These are phyloP conservation scores for Sicyos edulis DNA, from an alignment of 306 rosid species.

Conservation along the genomic window DNA sequence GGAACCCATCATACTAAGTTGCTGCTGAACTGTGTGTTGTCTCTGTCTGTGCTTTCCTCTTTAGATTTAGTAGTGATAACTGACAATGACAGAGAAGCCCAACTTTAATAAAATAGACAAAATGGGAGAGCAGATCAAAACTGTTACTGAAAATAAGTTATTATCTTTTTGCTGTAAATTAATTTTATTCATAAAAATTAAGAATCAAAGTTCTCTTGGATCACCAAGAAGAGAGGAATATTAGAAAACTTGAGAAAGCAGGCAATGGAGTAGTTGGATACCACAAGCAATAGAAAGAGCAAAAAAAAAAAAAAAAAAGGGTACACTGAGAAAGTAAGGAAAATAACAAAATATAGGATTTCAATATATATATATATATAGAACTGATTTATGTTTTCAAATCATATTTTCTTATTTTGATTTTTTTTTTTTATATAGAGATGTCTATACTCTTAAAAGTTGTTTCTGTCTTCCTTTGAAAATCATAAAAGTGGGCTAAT, in stretches of 20 bases:
- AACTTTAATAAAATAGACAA: slow-evolving; percentile 46
- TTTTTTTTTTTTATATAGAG: background rate
- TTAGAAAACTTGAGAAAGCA: slow-evolving; percentile 91
- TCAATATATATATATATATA: too few relatives aligned
- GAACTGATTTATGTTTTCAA: slow-evolving; percentile 5
- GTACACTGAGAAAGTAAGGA: slow-evolving; percentile 38
- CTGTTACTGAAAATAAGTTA: slow-evolving; percentile 37
- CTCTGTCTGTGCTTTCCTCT: slow-evolving; percentile 22
- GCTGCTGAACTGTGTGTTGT: slow-evolving; percentile 25
- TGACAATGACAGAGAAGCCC: slow-evolving; percentile 32
- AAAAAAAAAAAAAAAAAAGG: slow-evolving; percentile 27
- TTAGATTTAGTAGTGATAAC: slow-evolving; percentile 29
- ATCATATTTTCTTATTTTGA: background rate
- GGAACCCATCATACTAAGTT: slow-evolving; percentile 44
- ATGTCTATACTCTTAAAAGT: background rate
- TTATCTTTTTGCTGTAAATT: slow-evolving; percentile 32
- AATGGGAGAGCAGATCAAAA: slow-evolving; percentile 26
- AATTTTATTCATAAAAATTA: slow-evolving; percentile 36
- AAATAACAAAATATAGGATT: slow-evolving; percentile 16
- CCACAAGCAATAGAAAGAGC: slow-evolving; percentile 80
- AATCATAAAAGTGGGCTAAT: background rate
- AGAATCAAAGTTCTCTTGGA: slow-evolving; percentile 91
- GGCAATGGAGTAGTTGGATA: slow-evolving; percentile 63
- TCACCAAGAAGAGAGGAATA: slow-evolving; percentile 64
- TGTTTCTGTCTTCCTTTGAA: background rate